Percentiles rank a stretch among this genome's conserved stretches.
Conservation (phyloP, 2,329 filamentous ascomycete species). For the Didymella exigua region DNA sequence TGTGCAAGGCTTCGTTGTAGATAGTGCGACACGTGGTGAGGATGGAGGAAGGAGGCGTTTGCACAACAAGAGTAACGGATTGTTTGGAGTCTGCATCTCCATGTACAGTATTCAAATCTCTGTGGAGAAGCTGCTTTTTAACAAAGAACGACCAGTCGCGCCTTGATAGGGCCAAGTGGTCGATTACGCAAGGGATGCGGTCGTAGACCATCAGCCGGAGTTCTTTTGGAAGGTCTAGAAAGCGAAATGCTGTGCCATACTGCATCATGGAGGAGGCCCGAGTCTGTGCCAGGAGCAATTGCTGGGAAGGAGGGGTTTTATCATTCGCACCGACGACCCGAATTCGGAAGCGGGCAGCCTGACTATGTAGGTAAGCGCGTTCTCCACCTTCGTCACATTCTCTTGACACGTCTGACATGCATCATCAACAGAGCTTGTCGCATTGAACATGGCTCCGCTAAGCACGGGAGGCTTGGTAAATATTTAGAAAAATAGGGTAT, state of each 20-base stretch:
- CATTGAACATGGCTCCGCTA: background rate
- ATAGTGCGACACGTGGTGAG: constrained; percentile 11
- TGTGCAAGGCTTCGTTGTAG: constrained; percentile 7
- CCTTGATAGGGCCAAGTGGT: constrained; percentile 8
- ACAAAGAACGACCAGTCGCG: constrained; percentile 15
- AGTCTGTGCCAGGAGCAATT: background rate
- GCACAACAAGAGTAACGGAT: constrained; percentile 1
- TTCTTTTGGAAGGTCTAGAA: constrained; percentile 20
- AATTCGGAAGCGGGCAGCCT: constrained; percentile 7
- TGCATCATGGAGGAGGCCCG: background rate
- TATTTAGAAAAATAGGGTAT: no score
- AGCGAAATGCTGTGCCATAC: background rate
- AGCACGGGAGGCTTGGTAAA: no score
- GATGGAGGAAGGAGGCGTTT: constrained; percentile 1
- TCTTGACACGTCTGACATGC: constrained; percentile 3
- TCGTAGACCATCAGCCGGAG: constrained; percentile 20
- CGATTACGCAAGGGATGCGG: constrained; percentile 10
- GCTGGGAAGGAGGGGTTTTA: constrained; percentile 6
- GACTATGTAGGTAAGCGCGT: constrained; percentile 15
- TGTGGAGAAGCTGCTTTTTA: constrained; percentile 10
- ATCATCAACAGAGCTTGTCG: background rate
- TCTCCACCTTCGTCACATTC: constrained; percentile 1
- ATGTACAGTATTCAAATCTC: constrained; percentile 4
- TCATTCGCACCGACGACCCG: constrained; percentile 9
- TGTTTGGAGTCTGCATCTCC: constrained; percentile 10